A percentile compares a stretch with the other conserved stretches of the same genome.
Conservation (phyloP, 176 grass and related monocot genomes). For the Panicum miliaceum region DNA sequence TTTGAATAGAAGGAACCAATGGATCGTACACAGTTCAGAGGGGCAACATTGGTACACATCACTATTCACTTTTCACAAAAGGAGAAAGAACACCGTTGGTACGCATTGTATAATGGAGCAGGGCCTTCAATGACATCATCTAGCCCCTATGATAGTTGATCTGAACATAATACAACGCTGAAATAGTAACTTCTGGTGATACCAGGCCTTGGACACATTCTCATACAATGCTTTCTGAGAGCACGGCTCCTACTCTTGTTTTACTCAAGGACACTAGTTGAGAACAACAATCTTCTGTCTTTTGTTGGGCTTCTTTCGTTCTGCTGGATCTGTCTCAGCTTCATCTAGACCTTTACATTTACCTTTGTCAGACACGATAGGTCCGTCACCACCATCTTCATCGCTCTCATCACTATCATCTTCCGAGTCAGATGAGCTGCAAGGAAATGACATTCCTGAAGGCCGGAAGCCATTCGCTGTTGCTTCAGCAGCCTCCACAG, state of each 20-base stretch:
- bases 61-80: not conserved
- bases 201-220: constrained; percentile 16
- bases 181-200: not conserved
- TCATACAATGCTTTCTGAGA: not conserved
- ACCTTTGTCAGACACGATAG: constrained; percentile 10
- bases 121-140: not conserved
- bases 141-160: constrained; percentile 7
- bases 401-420: constrained; percentile 47
- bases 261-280: constrained; percentile 41
- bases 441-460: constrained; percentile 33
- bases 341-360: constrained; percentile 33
- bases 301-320: constrained; percentile 59
- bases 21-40: not conserved
- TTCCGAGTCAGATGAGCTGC: constrained; percentile 59
- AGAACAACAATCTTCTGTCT: constrained; percentile 84
- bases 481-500: constrained; percentile 78
- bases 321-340: not conserved
- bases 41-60: not conserved
- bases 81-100: not conserved
- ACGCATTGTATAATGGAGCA: not conserved
- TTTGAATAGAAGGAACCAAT: not conserved
- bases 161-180: constrained; percentile 30
- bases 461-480: constrained; percentile 54
- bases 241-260: not conserved
- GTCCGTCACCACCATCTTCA: constrained; percentile 33